Evolutionary conservation across 179 eudicot genomes (phyloP), one percentile per base, ranked within the genome.

Genomic region (Drosera spatulata): DNA sequence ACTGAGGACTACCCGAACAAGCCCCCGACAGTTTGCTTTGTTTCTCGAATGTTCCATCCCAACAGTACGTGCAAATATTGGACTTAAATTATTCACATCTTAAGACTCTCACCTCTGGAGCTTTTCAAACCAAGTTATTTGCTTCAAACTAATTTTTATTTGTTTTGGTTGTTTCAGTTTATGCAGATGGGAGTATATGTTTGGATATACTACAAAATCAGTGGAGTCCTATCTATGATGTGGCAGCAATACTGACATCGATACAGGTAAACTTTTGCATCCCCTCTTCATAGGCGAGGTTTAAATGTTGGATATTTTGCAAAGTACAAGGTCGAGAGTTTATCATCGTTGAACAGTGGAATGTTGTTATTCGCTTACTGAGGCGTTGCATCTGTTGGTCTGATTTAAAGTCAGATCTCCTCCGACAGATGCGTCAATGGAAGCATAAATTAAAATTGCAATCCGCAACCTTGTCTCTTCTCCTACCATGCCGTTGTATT

Each of bases 201-300:
- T 75, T 87, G 73, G 95, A 87, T 63, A 87, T 87, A 56, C 77
- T 87, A 70, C 95, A 87, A 80, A 87, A 87, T 64, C 95, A 87
- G 61, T 87, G 95, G 95, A 86, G 95, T 64, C 95, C 95, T 43
- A 86, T 86, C 22, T 86, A 86, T 72, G 95, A 86, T 67, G 95
- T 86, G 51, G 95, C 95, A 70, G 95, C 95, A 51, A 84, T 84
- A 75, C 85, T 86, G 61, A 86, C 95, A 45, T 86, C 95, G 61
- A 86, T 84, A 59, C 91, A 84, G 91, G 95, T 86, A 70, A 22
- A 22, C 33, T 22, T 0, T 1, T 22, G 33, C 33, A 22, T 22
- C 33, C 1, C 33, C 33, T 22, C 33, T 22, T 22, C 33, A 22
- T 22, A 0, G 33, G 33, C 33, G 33, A 0, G 33, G 33, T 22